phyloP scores from a whole-genome alignment of 2,329 filamentous ascomycete species.

The Alternaria triticimaculans region DNA sequence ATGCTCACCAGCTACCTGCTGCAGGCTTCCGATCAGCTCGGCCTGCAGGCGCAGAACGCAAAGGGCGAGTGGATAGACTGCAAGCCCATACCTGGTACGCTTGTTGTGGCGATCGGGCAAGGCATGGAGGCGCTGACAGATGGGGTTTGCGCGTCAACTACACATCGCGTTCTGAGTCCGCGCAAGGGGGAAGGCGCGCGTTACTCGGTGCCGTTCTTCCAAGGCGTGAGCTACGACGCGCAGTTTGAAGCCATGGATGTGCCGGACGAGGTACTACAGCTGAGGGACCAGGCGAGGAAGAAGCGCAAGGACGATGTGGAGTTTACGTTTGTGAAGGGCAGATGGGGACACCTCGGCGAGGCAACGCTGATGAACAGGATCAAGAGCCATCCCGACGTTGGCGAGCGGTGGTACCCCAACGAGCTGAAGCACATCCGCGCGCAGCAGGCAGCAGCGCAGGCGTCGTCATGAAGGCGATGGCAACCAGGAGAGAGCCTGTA shows the following conservation, averaged over 20 bases:
- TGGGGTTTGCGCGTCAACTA: constrained; percentile 81
- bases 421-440: constrained; percentile 52
- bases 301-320: constrained; percentile 74
- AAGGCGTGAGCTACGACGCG: constrained; percentile 80
- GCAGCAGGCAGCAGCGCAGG: constrained; percentile 43
- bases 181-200: constrained; percentile 71
- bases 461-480: background rate
- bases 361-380: constrained; percentile 83
- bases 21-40: constrained; percentile 76
- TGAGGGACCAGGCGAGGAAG: constrained; percentile 67
- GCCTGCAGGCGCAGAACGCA: constrained; percentile 84
- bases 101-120: constrained; percentile 88
- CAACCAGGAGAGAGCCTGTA: background rate
- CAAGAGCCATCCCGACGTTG: constrained; percentile 87
- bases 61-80: constrained; percentile 82
- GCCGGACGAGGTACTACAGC: constrained; percentile 67
- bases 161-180: constrained; percentile 82
- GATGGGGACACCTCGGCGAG: constrained; percentile 74
- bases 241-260: constrained; percentile 78
- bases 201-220: constrained; percentile 86
- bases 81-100: constrained; percentile 74
- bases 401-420: constrained; percentile 70
- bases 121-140: constrained; percentile 84
- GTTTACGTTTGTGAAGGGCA: constrained; percentile 79
- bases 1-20: constrained; percentile 84